Evolutionary conservation across 2,329 filamentous ascomycete genomes (phyloP).

Genomic region (Lachnellula hyalina): DNA sequence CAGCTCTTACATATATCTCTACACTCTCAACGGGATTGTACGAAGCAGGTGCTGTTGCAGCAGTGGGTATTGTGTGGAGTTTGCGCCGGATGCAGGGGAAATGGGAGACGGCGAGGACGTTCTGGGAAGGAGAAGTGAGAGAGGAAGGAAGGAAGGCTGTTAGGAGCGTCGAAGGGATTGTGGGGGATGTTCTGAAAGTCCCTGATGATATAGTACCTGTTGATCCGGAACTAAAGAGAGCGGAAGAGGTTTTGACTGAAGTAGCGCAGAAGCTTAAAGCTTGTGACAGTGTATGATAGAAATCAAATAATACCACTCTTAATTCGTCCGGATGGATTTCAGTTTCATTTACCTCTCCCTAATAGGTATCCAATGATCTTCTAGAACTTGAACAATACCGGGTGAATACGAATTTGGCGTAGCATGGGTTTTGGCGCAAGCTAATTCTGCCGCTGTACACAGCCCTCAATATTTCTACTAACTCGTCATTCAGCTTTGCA

Average conservation of each 20-base stretch:
- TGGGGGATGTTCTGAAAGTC: conserved; percentile 41
- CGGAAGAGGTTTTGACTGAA: conserved; percentile 15
- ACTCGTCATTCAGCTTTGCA: too few relatives aligned
- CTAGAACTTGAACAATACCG: too few relatives aligned
- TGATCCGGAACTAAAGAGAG: conserved; percentile 20
- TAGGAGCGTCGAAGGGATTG: conserved; percentile 48
- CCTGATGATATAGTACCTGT: conserved; percentile 8
- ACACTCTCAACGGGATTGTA: conserved; percentile 49
- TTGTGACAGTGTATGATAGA: conserved; percentile 13
- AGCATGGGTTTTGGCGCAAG: background rate
- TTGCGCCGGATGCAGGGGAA: conserved; percentile 54
- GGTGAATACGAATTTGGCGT: background rate
- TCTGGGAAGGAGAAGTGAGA: conserved; percentile 62
- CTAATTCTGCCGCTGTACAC: background rate
- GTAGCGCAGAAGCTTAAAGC: conserved; percentile 17
- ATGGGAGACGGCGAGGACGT: conserved; percentile 55
- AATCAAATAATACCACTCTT: background rate
- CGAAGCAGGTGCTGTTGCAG: conserved; percentile 57
- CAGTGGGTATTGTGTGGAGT: conserved; percentile 56
- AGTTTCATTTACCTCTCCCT: too few relatives aligned
- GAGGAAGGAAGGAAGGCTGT: conserved; percentile 62
- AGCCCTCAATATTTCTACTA: background rate
- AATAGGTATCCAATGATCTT: too few relatives aligned
- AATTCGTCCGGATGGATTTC: too few relatives aligned
- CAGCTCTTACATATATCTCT: conserved; percentile 52